These are phyloP conservation scores for Penicillium diatomitis DNA, from an alignment of 495 filamentous ascomycete genomes.

Conservation along the genomic window DNA sequence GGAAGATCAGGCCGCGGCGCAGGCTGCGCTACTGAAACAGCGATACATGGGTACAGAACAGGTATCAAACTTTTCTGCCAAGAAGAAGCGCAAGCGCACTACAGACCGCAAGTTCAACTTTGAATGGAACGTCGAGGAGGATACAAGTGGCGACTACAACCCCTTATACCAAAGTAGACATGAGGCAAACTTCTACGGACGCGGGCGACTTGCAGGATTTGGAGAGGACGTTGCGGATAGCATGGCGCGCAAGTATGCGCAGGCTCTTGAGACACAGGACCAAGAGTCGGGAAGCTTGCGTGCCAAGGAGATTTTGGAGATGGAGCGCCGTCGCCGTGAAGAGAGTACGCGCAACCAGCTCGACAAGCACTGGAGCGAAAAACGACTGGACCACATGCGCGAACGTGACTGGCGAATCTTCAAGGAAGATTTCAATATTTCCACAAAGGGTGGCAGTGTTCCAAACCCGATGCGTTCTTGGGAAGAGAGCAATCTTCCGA, in stretches of 20 bases:
- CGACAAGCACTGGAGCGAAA: slow-evolving; percentile 97
- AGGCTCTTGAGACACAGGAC: slow-evolving; percentile 70
- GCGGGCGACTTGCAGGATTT: slow-evolving; percentile 76
- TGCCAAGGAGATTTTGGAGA: slow-evolving; percentile 75
- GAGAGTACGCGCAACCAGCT: slow-evolving; percentile 61
- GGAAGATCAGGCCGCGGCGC: slow-evolving; percentile 54
- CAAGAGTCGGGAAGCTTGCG: slow-evolving; percentile 67
- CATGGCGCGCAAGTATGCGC: slow-evolving; percentile 63
- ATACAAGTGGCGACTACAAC: slow-evolving; percentile 85
- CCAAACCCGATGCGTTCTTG: slow-evolving; percentile 96
- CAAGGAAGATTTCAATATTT: slow-evolving; percentile 98
- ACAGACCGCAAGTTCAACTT: slow-evolving; percentile 99
- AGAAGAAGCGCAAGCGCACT: slow-evolving; percentile 91
- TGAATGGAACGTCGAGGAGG: slow-evolving; percentile 94
- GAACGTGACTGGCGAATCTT: slow-evolving; percentile 99
- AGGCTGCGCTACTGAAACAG: slow-evolving; percentile 68
- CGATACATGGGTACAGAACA: slow-evolving; percentile 90
- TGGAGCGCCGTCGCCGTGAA: slow-evolving; percentile 72
- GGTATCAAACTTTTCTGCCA: slow-evolving; percentile 82
- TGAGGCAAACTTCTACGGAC: slow-evolving; percentile 69
- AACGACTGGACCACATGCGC: slow-evolving; percentile 90
- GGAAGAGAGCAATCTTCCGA: slow-evolving; percentile 76
- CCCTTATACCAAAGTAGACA: slow-evolving; percentile 72
- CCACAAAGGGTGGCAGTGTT: slow-evolving; percentile 81
- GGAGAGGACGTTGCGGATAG: slow-evolving; percentile 66